These are phyloP conservation scores for Multifurca ochricompacta DNA, from an alignment of 768 basidiomycete species.

Conservation along the genomic window DNA sequence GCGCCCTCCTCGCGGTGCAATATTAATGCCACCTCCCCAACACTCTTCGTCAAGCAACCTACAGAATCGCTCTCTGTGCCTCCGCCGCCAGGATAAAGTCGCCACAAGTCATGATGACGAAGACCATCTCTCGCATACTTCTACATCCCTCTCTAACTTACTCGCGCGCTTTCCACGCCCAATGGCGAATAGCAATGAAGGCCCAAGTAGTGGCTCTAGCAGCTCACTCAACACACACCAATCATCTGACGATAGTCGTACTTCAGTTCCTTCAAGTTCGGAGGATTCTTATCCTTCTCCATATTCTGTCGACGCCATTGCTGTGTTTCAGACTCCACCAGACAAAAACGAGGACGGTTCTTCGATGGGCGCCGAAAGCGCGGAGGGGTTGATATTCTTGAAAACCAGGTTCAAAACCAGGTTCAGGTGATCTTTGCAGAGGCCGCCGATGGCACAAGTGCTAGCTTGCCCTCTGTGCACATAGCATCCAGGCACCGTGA, in stretches of 20 bases:
- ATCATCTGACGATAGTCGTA: background rate
- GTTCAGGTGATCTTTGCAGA: background rate
- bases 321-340: background rate
- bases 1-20: background rate
- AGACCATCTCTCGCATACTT: background rate
- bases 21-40: background rate
- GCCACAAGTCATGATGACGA: background rate
- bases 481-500: background rate
- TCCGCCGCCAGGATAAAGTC: background rate
- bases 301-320: conserved; percentile 7
- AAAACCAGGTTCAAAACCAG: too few species aligned
- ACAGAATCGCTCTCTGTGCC: background rate
- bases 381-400: background rate
- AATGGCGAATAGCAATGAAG: background rate
- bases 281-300: conserved; percentile 15
- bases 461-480: background rate
- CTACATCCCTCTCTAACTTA: background rate
- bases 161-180: background rate
- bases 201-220: background rate
- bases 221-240: background rate
- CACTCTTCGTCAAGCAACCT: background rate
- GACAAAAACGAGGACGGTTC: background rate
- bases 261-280: conserved; percentile 1
- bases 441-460: background rate
- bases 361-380: background rate